A percentile compares a stretch with the other conserved stretches of the same genome.
These are phyloP conservation scores for Effrenium voratum DNA, from an alignment of 73 alveolate genomes.

Conservation along the genomic window DNA sequence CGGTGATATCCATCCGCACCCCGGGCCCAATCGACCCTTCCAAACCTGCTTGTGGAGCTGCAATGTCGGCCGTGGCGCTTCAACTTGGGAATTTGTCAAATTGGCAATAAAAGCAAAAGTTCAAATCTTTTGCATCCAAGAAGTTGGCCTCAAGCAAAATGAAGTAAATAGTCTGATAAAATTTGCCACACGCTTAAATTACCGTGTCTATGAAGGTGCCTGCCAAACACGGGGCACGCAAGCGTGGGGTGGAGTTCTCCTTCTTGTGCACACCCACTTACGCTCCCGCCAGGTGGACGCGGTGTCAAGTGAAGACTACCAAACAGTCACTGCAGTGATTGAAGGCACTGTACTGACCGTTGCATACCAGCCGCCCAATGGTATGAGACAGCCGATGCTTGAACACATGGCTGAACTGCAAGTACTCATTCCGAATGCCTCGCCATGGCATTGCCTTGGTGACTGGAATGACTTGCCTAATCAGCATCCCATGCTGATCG, in stretches of 20 bases:
- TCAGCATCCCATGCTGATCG: not conserved
- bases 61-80: not conserved
- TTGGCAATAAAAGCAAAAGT: not conserved
- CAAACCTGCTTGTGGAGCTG: not conserved
- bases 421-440: not conserved
- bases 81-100: not conserved
- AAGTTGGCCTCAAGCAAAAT: not conserved
- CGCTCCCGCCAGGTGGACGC: not conserved
- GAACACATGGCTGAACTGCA: not conserved
- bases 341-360: not conserved
- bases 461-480: not conserved
- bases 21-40: not conserved
- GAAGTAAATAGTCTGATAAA: not conserved
- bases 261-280: not conserved
- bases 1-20: slow-evolving; percentile 14
- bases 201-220: not conserved
- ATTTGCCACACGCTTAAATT: not conserved
- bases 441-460: not conserved
- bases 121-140: not conserved
- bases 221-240: not conserved
- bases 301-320: not conserved
- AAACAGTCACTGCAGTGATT: not conserved
- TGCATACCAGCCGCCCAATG: not conserved
- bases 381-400: not conserved
- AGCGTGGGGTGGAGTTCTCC: not conserved